Base-by-base conservation (phyloP, 352 stramenopile genomes). In the Pythium sukuiense region DNA sequence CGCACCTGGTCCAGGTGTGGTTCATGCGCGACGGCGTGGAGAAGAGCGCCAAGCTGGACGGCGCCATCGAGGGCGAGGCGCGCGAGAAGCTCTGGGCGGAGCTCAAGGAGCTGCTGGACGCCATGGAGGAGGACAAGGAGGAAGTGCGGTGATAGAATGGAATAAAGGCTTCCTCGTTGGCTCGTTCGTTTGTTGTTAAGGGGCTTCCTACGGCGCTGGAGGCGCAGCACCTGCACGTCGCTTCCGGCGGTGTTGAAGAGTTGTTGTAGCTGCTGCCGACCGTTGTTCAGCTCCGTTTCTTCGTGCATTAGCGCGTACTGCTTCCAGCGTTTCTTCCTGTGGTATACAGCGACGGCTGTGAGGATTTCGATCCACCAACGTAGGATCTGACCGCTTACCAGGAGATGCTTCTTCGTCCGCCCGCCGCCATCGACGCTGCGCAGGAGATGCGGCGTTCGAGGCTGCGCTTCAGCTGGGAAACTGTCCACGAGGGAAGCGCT, bases 1-100 rank as follows among this genome's bases (percentile, higher is more conserved):
- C 87, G 35, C 90, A 98, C 69, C 80, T 98, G 53, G 81, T 64
- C 24, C 79, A 83, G 60, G 75, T 98, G 50, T 98, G 93, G 93
- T 98, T 94, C 73, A 83, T 86, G 14, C 76, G 73, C n/a, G 81
- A 94, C 66, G 69, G 81, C 55, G 63, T 84, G 43, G 93, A 98
- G 74, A 70, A 77, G 41, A 94, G 81, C 69, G 92, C 87, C 32
- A 97, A 96, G 67, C 72, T 98, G 39, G 77, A 88, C 61, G 92
- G 90, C 39, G 90, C 92, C 13, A 62, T 98, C 52, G 89, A 98
- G 68, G 93, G 92, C 45, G 83, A 88, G 45, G 91, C 91, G 20
- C 77, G 90, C 20, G 78, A 97, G 27, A 69, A 57, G 49, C 72
- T 96, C 46, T 93, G 87, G 87, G 67, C 63, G 9, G 83, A 94